Conservation (phyloP, 805 yeast genomes). For the Metschnikowia dekortorum region DNA sequence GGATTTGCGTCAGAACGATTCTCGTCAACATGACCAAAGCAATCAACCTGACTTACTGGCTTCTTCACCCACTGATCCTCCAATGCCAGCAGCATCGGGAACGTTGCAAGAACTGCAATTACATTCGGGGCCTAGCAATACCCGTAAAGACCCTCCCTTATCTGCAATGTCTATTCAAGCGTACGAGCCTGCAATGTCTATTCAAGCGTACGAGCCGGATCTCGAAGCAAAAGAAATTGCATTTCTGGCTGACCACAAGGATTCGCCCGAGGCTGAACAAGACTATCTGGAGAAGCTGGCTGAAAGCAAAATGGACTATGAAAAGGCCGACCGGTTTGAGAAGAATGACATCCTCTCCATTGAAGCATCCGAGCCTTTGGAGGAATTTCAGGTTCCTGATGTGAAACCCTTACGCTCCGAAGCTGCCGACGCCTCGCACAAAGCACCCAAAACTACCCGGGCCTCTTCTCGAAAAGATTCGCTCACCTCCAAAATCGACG, state of each 20-base stretch:
- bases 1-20: too few species aligned
- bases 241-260: not conserved
- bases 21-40: too few species aligned
- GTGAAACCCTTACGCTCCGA: not conserved
- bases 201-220: constrained; percentile 4
- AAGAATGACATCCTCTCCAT: constrained; percentile 3
- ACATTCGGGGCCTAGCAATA: not conserved
- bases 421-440: not conserved
- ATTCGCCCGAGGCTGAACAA: not conserved
- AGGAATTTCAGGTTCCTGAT: constrained; percentile 8
- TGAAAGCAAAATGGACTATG: not conserved
- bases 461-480: constrained; percentile 12
- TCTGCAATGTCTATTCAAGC: constrained; percentile 1
- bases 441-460: not conserved
- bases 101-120: too few species aligned
- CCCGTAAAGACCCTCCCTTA: not conserved
- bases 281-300: not conserved
- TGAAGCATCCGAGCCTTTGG: constrained; percentile 9
- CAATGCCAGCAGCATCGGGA: too few species aligned
- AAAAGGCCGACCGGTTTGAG: not conserved
- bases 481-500: constrained; percentile 19
- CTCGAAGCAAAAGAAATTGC: not conserved
- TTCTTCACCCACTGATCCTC: too few species aligned
- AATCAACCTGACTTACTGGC: too few species aligned
- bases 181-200: not conserved